A percentile compares a stretch with the other conserved stretches of the same genome.
Evolutionary conservation across 2,329 filamentous ascomycete species (phyloP).

Genomic region (Alternaria angustiovoidea): DNA sequence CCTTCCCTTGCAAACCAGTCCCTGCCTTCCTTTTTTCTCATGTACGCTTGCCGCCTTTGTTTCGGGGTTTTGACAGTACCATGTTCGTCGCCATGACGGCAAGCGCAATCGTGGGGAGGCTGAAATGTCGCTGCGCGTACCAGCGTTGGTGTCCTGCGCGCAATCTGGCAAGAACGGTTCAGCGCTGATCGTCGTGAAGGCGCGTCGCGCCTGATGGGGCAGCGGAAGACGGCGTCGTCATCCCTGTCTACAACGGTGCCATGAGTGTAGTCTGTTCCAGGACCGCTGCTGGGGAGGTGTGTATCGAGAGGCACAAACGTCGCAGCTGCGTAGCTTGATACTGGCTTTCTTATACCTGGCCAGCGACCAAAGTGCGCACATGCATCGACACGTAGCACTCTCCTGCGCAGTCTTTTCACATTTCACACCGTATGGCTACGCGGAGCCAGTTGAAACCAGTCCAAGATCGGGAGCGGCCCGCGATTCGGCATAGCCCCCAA

Average conservation of each 20-base stretch:
- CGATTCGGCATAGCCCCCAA: slow-evolving; percentile 19
- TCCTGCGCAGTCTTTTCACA: slow-evolving; percentile 10
- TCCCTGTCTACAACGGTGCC: slow-evolving; percentile 21
- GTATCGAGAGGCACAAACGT: slow-evolving; percentile 12
- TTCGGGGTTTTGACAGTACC: slow-evolving; percentile 6
- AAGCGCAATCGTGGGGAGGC: background rate
- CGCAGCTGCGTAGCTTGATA: slow-evolving; percentile 12
- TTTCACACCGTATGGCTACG: slow-evolving; percentile 15
- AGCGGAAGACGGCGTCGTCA: slow-evolving; percentile 20
- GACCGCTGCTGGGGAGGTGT: slow-evolving; percentile 8
- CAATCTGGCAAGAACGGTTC: slow-evolving; percentile 15
- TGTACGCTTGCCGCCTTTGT: slow-evolving; percentile 8
- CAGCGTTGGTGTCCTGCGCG: background rate
- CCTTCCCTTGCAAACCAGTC: slow-evolving; percentile 18
- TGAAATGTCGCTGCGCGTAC: background rate
- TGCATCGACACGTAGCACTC: slow-evolving; percentile 28
- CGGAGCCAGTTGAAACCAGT: slow-evolving; percentile 12
- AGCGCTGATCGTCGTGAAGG: slow-evolving; percentile 16
- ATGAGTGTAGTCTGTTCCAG: slow-evolving; percentile 12
- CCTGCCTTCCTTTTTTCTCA: slow-evolving; percentile 6
- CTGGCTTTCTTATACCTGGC: slow-evolving; percentile 11
- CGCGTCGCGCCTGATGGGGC: slow-evolving; percentile 22
- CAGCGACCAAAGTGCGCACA: background rate
- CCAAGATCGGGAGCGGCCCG: slow-evolving; percentile 17
- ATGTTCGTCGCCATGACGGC: background rate